Evolutionary conservation across 345 rosid genomes (phyloP).

Genomic region (sweet orange (Citrus sinensis)): DNA sequence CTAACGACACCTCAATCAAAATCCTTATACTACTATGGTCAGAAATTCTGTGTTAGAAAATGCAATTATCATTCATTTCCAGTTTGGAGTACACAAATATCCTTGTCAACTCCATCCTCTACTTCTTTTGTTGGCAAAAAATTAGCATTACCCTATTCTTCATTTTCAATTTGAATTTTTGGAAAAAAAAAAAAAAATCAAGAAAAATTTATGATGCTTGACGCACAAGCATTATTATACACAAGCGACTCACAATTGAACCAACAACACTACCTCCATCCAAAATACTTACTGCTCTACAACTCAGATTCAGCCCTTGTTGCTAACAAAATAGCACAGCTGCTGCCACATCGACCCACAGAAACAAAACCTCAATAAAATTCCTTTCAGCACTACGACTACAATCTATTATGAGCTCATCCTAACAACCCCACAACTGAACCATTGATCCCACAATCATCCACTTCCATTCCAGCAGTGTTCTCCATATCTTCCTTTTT

Average conservation of each 20-base stretch:
- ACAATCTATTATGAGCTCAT: background rate
- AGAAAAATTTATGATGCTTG: background rate
- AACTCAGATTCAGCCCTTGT: background rate
- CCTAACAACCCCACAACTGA: background rate
- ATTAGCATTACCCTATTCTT: background rate
- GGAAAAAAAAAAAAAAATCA: background rate
- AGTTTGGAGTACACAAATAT: background rate
- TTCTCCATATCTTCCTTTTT: background rate
- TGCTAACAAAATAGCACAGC: background rate
- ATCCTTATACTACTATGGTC: background rate
- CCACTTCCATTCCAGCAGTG: background rate
- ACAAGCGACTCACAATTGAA: background rate
- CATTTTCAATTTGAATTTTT: background rate
- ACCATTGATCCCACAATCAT: background rate
- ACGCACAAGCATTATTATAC: background rate
- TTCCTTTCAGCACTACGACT: background rate
- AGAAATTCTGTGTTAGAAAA: background rate
- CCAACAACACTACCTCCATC: background rate
- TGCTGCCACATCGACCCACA: background rate
- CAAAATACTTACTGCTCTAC: background rate
- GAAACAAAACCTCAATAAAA: background rate
- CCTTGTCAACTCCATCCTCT: background rate
- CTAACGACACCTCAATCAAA: background rate
- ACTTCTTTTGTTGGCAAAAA: background rate
- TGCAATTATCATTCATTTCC: background rate